phyloP scores from a whole-genome alignment of 805 yeast species.

The Yamadazyma kitorensis region DNA sequence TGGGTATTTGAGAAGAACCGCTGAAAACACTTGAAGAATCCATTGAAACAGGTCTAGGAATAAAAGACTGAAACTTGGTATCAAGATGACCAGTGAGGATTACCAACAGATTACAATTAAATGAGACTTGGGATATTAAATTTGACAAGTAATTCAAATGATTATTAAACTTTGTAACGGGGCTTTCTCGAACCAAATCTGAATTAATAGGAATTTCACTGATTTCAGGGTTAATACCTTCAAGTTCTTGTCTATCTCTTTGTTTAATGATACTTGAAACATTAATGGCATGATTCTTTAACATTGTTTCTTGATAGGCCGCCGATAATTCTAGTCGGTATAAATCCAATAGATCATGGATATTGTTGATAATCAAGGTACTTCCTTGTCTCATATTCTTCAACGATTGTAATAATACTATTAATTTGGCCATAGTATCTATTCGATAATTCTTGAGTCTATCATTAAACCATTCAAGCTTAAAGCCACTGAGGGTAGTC shows the following conservation, averaged over 20 bases:
- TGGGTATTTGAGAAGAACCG: neutral
- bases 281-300: conserved; percentile 29
- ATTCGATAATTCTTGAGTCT: conserved; percentile 5
- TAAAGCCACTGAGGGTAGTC: conserved; percentile 17
- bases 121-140: conserved; percentile 21
- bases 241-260: conserved; percentile 17
- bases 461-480: conserved; percentile 16
- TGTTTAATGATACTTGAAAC: conserved; percentile 20
- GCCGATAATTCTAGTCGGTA: conserved; percentile 33
- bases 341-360: conserved; percentile 35
- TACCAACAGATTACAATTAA: conserved; percentile 21
- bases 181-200: conserved; percentile 27
- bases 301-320: conserved; percentile 30
- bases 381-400: conserved; percentile 1
- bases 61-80: conserved; percentile 19
- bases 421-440: conserved; percentile 10
- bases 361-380: conserved; percentile 23
- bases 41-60: conserved; percentile 2
- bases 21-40: too few species aligned
- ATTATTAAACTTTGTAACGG: conserved; percentile 26
- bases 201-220: conserved; percentile 29
- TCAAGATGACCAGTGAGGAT: conserved; percentile 31
- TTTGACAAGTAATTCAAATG: conserved; percentile 28
- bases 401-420: conserved; percentile 5
- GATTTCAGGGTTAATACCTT: conserved; percentile 21